Base-by-base conservation (phyloP, 2,329 filamentous ascomycete species). In the Exophiala sp. region DNA sequence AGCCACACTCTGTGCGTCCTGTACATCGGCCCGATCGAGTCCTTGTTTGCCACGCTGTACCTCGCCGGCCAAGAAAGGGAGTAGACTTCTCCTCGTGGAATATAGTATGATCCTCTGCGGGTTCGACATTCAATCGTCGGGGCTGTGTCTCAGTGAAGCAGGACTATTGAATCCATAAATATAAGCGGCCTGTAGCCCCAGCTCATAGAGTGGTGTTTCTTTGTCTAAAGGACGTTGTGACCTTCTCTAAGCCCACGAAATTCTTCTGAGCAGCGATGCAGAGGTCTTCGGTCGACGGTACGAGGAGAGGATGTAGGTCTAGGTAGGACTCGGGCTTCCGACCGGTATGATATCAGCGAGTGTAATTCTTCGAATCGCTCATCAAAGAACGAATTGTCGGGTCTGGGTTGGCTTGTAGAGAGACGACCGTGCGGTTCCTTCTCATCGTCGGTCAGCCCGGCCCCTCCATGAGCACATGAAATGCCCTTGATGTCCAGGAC, bases 21-120 rank as follows among this genome's bases (percentile, higher is more conserved):
- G 64, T 52, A 58, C 55, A 51, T 65, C 57, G 10, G 65, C 60
- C 34, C 62, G 53, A 32, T 65, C 60, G 54, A 58, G 68, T 1
- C 56, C n/a, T n/a, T n/a, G 61, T 16, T 63, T 59, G 35, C 70
- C 66, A 54, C 68, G 73, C 58, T 75, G 75, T 1, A 74, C 71
- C 58, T 78, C 71, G 59, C 68, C 72, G 0, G 69, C 69, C 0
- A 78, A 62, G 55, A 76, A 78, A 2, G 72, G 72, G 54, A 75
- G 62, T 70, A 73, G 64, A 76, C 75, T 21, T 50, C 46, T 44
- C 49, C 46, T 2, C 50, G 41, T 23, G 50, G 41, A 3, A 41
- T 49, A 35, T 49, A 53, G 30, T 41, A 40, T 3, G 47, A 54
- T 16, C 34, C 35, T 38, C 40, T 19, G 9, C n/a, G n/a, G 46